phyloP scores from a whole-genome alignment of 2,329 filamentous ascomycete species.

The Colletotrichum neosansevieriae region DNA sequence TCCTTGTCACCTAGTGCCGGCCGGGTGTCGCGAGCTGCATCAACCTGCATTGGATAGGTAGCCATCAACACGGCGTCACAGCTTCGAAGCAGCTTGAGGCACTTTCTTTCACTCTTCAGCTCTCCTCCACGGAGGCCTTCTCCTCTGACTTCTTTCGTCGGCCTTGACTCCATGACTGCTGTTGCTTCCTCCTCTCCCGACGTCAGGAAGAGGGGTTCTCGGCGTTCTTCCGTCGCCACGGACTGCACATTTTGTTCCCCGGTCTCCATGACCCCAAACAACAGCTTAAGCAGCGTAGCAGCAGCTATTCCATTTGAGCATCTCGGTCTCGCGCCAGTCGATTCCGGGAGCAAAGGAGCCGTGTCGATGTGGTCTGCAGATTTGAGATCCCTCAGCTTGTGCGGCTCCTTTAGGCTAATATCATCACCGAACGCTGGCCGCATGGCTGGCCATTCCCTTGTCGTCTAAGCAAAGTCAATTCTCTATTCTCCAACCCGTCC shows the following conservation, averaged over 20 bases:
- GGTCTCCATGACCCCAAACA: not conserved
- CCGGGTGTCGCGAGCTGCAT: slow-evolving; percentile 24
- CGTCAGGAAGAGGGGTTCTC: slow-evolving; percentile 12
- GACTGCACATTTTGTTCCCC: not conserved
- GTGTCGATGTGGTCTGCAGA: not conserved
- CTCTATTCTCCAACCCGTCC: not conserved
- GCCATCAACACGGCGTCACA: slow-evolving; percentile 10
- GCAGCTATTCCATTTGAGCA: too few relatives aligned
- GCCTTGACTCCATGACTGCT: too few relatives aligned
- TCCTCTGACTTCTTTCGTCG: not conserved
- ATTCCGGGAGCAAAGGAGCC: not conserved
- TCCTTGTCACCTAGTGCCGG: slow-evolving; percentile 20
- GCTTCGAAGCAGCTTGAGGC: not conserved
- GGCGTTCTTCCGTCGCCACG: slow-evolving; percentile 23
- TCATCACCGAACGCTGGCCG: not conserved
- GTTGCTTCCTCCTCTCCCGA: not conserved
- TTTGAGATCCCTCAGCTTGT: slow-evolving; percentile 10
- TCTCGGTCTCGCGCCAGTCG: not conserved
- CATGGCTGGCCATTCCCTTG: not conserved
- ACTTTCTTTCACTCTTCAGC: slow-evolving; percentile 4
- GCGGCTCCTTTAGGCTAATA: slow-evolving; percentile 36
- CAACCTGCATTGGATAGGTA: slow-evolving; percentile 19
- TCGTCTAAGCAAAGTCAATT: slow-evolving; percentile 13
- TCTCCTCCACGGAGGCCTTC: not conserved
- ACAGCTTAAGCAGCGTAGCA: not conserved